Percentiles rank a stretch among this genome's conserved stretches.
These are phyloP conservation scores for Digitaria exilis DNA, from an alignment of 202 grass and related monocot genomes.

Conservation along the genomic window DNA sequence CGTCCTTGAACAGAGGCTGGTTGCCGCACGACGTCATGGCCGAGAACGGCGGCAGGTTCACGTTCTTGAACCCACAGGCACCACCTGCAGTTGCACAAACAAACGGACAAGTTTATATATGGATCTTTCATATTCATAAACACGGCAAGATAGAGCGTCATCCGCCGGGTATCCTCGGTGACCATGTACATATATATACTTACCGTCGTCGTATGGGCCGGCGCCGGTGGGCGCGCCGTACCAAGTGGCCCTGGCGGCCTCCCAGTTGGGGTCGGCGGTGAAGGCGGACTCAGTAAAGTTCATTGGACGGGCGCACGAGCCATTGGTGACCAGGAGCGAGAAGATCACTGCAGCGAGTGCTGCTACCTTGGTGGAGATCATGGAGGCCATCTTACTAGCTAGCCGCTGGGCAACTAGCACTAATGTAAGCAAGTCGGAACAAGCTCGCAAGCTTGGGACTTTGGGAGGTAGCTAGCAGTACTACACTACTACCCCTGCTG, in stretches of 20 bases:
- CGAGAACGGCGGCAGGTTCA: constrained; percentile 59
- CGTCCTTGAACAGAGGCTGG: too few relatives aligned
- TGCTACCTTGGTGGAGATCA: background rate
- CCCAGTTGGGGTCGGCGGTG: constrained; percentile 60
- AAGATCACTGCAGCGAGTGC: constrained; percentile 26
- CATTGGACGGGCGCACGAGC: background rate
- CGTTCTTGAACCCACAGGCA: constrained; percentile 77
- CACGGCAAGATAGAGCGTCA: background rate
- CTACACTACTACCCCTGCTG: background rate
- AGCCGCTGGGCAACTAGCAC: background rate
- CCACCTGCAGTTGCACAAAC: constrained; percentile 53
- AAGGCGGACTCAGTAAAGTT: constrained; percentile 30
- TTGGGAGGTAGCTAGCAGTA: too few relatives aligned
- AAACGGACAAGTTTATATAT: background rate
- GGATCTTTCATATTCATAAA: too few relatives aligned
- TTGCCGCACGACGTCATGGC: too few relatives aligned
- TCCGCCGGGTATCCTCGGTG: background rate
- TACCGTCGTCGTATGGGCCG: constrained; percentile 68
- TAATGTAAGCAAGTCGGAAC: background rate
- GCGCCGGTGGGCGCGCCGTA: constrained; percentile 72
- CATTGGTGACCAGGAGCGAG: constrained; percentile 35
- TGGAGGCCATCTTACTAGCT: constrained; percentile 11
- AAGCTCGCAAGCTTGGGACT: constrained; percentile 7
- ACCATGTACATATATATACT: background rate
- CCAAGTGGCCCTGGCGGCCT: constrained; percentile 70